Percentiles rank a stretch among this genome's conserved stretches.
Evolutionary conservation across 768 basidiomycete genomes (phyloP).

Genomic region (Xerocomellus intermedius): DNA sequence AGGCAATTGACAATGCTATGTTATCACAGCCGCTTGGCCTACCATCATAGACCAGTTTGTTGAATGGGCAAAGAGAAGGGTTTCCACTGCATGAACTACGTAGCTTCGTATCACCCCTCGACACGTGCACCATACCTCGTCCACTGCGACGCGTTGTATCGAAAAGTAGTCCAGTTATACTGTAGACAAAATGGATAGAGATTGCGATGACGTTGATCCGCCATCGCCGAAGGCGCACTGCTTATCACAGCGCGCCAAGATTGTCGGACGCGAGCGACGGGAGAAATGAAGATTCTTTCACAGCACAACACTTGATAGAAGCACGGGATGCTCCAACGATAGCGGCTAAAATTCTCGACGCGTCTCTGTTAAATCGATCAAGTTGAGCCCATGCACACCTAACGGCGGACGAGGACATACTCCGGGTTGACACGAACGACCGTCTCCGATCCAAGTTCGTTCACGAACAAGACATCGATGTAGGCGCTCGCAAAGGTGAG

Average conservation of each 20-base stretch:
- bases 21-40: constrained; percentile 72
- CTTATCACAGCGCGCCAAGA: constrained; percentile 3
- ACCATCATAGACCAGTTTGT: constrained; percentile 86
- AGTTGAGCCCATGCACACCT: background rate
- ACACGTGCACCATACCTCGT: constrained; percentile 8
- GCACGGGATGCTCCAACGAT: constrained; percentile 23
- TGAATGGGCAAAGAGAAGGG: constrained; percentile 51
- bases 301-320: constrained; percentile 20
- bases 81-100: constrained; percentile 1
- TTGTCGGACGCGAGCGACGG: constrained; percentile 27
- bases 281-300: constrained; percentile 32
- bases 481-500: constrained; percentile 48
- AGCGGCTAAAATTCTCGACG: constrained; percentile 25
- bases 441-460: constrained; percentile 22
- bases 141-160: background rate
- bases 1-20: constrained; percentile 1
- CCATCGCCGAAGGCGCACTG: constrained; percentile 3
- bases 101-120: background rate
- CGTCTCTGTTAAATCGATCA: constrained; percentile 16
- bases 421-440: constrained; percentile 22
- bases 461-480: constrained; percentile 58
- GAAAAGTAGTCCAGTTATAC: background rate
- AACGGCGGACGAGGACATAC: constrained; percentile 9
- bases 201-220: constrained; percentile 3
- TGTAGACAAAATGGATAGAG: constrained; percentile 9